phyloP scores from a whole-genome alignment of 768 basidiomycete genomes.

The Boletus tylopilopsis region DNA sequence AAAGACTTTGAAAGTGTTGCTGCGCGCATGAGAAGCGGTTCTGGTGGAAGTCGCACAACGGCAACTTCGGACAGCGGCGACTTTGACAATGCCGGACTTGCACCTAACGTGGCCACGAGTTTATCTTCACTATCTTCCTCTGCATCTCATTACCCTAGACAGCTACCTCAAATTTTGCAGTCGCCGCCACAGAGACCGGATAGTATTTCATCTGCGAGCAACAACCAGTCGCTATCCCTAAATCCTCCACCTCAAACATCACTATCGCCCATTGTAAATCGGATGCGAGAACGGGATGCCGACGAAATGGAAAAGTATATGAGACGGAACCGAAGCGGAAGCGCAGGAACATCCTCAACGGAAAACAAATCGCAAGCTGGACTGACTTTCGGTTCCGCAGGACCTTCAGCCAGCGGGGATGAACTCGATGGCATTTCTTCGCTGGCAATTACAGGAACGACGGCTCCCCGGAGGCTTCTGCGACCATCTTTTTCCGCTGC shows the following conservation, averaged over 20 bases:
- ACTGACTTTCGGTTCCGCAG: slow-evolving; percentile 43
- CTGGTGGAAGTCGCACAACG: slow-evolving; percentile 76
- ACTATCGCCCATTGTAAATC: slow-evolving; percentile 73
- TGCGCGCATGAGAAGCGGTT: slow-evolving; percentile 72
- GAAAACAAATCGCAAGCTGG: slow-evolving; percentile 64
- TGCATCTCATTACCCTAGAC: slow-evolving; percentile 48
- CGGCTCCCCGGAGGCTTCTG: slow-evolving; percentile 55
- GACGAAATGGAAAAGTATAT: slow-evolving; percentile 87
- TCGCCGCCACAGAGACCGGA: slow-evolving; percentile 37
- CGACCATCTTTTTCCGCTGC: slow-evolving; percentile 78
- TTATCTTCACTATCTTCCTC: slow-evolving; percentile 63
- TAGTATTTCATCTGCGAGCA: slow-evolving; percentile 30
- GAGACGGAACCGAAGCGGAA: slow-evolving; percentile 77
- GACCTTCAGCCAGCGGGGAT: slow-evolving; percentile 52
- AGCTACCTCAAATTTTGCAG: slow-evolving; percentile 38
- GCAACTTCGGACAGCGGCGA: slow-evolving; percentile 74
- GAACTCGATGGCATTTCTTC: slow-evolving; percentile 48
- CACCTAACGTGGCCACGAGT: slow-evolving; percentile 38
- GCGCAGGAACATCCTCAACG: slow-evolving; percentile 67
- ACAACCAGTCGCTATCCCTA: slow-evolving; percentile 35
- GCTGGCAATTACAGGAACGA: slow-evolving; percentile 46
- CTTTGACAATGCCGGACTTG: slow-evolving; percentile 42
- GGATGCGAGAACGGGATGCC: slow-evolving; percentile 80
- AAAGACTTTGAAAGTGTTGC: slow-evolving; percentile 37
- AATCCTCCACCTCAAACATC: slow-evolving; percentile 41